Conservation (phyloP, 2,329 filamentous ascomycete genomes). For the Allantophomopsis lycopodina region DNA sequence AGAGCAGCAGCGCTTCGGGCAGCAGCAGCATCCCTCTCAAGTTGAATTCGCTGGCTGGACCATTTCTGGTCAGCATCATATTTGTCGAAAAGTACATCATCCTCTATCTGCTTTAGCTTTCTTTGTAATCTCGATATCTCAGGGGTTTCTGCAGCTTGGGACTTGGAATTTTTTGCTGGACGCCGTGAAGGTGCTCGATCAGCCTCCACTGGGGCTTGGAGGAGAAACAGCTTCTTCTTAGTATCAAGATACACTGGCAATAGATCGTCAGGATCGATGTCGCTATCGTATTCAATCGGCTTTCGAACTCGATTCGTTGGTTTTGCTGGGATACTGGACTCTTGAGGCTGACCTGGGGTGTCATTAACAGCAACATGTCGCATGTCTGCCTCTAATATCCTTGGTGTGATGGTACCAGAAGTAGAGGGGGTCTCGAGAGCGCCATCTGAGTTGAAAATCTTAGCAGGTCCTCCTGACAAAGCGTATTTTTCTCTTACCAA, state of each 20-base stretch:
- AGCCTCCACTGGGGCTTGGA: constrained; percentile 34
- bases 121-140: constrained; percentile 53
- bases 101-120: constrained; percentile 66
- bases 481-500: neutral
- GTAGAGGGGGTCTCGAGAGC: constrained; percentile 11
- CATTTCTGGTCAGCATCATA: constrained; percentile 51
- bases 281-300: constrained; percentile 43
- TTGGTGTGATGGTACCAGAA: constrained; percentile 17
- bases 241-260: constrained; percentile 65
- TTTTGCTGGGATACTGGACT: too few species aligned
- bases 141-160: constrained; percentile 7
- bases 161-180: constrained; percentile 5
- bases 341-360: too few species aligned
- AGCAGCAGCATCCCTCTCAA: constrained; percentile 49
- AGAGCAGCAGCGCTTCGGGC: constrained; percentile 23
- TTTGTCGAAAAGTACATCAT: constrained; percentile 62
- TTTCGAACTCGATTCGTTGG: neutral
- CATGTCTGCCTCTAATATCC: constrained; percentile 12
- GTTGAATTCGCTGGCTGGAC: constrained; percentile 39
- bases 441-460: too few species aligned
- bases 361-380: constrained; percentile 10
- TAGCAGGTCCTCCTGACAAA: too few species aligned
- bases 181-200: constrained; percentile 4
- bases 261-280: constrained; percentile 63
- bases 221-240: constrained; percentile 51